These are phyloP conservation scores for Kuraishia molischiana DNA, from an alignment of 805 yeast genomes.

Conservation along the genomic window DNA sequence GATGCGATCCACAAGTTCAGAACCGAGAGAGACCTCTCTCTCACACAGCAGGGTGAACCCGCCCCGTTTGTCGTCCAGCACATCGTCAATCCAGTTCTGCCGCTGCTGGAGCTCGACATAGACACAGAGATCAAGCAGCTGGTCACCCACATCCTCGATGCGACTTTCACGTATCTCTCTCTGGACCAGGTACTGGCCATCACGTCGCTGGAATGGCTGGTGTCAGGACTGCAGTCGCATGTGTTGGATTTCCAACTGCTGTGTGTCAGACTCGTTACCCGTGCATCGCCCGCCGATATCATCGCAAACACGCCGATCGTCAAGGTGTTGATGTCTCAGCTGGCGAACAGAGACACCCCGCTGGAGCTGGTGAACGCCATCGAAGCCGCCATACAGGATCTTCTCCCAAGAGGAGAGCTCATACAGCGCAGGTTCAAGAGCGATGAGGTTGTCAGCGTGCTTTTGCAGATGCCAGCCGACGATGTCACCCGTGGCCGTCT, in stretches of 20 bases:
- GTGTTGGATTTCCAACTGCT: slow-evolving; percentile 15
- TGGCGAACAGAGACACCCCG: slow-evolving; percentile 11
- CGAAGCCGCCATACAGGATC: slow-evolving; percentile 11
- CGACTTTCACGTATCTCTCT: slow-evolving; percentile 15
- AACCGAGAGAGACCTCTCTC: neutral
- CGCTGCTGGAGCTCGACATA: neutral
- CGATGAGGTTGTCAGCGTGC: slow-evolving; percentile 11
- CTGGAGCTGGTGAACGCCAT: slow-evolving; percentile 12
- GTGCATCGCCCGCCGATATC: slow-evolving; percentile 21
- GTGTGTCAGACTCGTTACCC: slow-evolving; percentile 14
- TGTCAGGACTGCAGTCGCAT: slow-evolving; percentile 18
- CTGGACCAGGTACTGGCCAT: slow-evolving; percentile 17
- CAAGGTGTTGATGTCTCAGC: slow-evolving; percentile 12
- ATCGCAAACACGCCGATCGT: slow-evolving; percentile 21
- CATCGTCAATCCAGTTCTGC: neutral
- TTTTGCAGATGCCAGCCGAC: slow-evolving; percentile 11
- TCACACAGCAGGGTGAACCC: neutral
- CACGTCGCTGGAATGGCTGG: slow-evolving; percentile 13
- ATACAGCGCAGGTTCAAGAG: slow-evolving; percentile 19
- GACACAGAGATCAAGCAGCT: neutral
- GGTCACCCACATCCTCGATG: slow-evolving; percentile 12
- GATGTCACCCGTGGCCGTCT: slow-evolving; percentile 15
- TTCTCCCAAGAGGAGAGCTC: slow-evolving; percentile 16
- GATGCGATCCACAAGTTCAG: neutral
- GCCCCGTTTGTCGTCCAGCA: neutral